These are phyloP conservation scores for Peterozyma toletana DNA, from an alignment of 805 yeast species.

Conservation along the genomic window DNA sequence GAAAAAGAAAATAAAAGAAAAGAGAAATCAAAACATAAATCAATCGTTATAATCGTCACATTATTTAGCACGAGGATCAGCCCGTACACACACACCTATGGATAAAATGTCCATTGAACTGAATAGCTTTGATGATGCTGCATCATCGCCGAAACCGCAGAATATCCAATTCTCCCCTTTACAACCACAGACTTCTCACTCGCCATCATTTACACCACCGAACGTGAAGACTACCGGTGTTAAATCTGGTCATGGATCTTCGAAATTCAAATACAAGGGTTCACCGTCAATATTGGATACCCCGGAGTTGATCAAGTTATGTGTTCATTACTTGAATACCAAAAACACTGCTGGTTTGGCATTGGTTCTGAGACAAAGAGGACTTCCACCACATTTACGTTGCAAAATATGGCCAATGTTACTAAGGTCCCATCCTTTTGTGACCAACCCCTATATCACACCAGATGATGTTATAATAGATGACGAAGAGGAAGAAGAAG, in stretches of 20 bases:
- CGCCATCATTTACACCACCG: background rate
- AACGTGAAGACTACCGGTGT: too few species aligned
- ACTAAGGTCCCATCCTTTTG: constrained; percentile 79
- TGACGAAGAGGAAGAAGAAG: constrained; percentile 21
- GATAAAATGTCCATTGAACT: too few species aligned
- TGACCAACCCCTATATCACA: constrained; percentile 62
- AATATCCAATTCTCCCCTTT: too few species aligned
- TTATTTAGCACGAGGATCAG: too few species aligned
- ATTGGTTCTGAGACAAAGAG: constrained; percentile 70
- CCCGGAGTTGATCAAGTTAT: constrained; percentile 44
- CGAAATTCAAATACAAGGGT: constrained; percentile 19
- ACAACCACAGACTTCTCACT: background rate
- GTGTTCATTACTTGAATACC: constrained; percentile 45
- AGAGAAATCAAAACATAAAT: too few species aligned
- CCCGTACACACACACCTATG: too few species aligned
- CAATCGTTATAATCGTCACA: too few species aligned
- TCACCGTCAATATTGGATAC: constrained; percentile 37
- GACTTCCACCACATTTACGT: constrained; percentile 78
- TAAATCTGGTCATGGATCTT: too few species aligned
- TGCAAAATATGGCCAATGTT: constrained; percentile 80
- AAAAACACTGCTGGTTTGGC: constrained; percentile 75
- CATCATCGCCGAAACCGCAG: too few species aligned
- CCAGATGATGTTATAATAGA: constrained; percentile 43
- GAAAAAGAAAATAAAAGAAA: too few species aligned
- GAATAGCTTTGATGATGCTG: too few species aligned